Percentiles rank a stretch among this genome's conserved stretches.
phyloP scores from a whole-genome alignment of 2,329 filamentous ascomycete genomes.

The Dactylellina haptotyla region DNA sequence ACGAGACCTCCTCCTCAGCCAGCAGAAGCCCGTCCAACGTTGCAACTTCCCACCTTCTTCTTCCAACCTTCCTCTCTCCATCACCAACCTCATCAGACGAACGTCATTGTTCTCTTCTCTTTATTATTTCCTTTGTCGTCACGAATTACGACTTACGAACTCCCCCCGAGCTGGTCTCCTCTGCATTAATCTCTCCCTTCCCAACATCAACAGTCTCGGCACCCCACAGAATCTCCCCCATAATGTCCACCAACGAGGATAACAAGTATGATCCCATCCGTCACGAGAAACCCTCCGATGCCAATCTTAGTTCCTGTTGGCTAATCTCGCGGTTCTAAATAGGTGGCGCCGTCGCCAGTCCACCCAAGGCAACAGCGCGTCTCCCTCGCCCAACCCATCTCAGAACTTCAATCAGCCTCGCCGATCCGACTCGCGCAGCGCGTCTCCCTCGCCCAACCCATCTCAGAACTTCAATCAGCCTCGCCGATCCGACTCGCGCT shows the following conservation, averaged over 20 bases:
- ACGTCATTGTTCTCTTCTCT: constrained; percentile 4
- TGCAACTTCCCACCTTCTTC: background rate
- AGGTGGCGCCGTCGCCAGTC: constrained; percentile 53
- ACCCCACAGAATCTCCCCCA: background rate
- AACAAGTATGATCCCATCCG: constrained; percentile 33
- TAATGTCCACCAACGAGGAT: constrained; percentile 45
- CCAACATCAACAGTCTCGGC: background rate
- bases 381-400: constrained; percentile 31
- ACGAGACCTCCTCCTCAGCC: too few species aligned
- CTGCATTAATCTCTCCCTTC: background rate
- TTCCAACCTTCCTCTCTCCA: background rate
- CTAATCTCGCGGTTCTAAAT: background rate
- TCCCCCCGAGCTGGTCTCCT: constrained; percentile 38
- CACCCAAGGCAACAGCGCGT: constrained; percentile 41
- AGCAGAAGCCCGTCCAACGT: too few species aligned
- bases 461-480: constrained; percentile 51
- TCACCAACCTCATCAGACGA: background rate
- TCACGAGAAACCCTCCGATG: background rate
- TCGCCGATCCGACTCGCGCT: constrained; percentile 46
- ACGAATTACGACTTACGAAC: constrained; percentile 43
- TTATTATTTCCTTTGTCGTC: background rate
- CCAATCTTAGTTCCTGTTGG: background rate
- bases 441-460: constrained; percentile 31
- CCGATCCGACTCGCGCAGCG: too few species aligned
- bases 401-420: constrained; percentile 51